Base-by-base conservation (phyloP, 2,329 filamentous ascomycete species). In the Apiospora kogelbergensis region DNA sequence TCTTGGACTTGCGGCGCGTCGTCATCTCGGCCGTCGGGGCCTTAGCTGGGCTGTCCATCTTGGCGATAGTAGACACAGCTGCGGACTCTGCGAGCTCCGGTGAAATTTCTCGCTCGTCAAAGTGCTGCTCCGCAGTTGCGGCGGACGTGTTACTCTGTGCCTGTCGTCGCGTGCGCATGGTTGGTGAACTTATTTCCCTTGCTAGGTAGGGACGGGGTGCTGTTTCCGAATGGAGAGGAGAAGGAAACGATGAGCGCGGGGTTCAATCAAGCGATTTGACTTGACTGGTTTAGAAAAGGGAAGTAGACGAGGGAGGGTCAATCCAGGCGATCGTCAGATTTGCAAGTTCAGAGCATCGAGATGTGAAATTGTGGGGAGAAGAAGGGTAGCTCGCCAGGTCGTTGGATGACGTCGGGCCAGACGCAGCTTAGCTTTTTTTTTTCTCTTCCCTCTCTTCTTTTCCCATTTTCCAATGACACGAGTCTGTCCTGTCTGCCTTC, bases 1-100 rank as follows among this genome's bases (percentile, higher is more conserved):
- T 74, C 73, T 78, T 81, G 22, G 81, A 79, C 44, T 30, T 22
- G n/a, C 22, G 20, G 60, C 22, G 53, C 45, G 67, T 70, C n/a
- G 69, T 53, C 30, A 57, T 68, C 17, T 70, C 33, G 17, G 20
- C 9, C 17, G 20, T 37, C 42, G 42, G 40, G 1, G 64, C 57
- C 60, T 48, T 17, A 6, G 46, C 37, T 7, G 64, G 64, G 42
- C 48, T 41, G 11, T 66, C 68, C n/a, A 60, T 41, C 44, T 68
- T 63, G 64, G 64, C 45, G 37, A 67, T 45, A 26, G 67, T 20
- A 42, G 40, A 42, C 5, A 15, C 40, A 10, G 41, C 41, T 6
- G 45, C 57, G 3, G 22, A 7, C 33, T 48, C 42, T 67, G 69
- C 63, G 67, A 70, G 65, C 10, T 45, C 65, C 26, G 42, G 30